These are phyloP conservation scores for Leccinum subrobustum DNA, from an alignment of 1,284 basidiomycete genomes.

Conservation along the genomic window DNA sequence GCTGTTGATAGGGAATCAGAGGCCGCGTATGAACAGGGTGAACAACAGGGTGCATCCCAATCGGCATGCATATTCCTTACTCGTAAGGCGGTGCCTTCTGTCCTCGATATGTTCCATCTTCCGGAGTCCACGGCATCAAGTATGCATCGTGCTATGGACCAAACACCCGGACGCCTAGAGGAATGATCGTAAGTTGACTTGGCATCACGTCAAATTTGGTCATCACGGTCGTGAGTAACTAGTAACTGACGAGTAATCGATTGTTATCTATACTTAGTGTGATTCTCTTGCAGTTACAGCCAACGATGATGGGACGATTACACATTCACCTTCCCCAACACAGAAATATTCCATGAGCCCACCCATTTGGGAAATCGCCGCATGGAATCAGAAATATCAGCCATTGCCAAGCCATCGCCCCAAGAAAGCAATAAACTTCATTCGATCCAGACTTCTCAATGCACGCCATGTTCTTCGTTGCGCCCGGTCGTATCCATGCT, in stretches of 20 bases:
- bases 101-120: slow-evolving; percentile 49
- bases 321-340: neutral
- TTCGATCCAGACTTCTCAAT: neutral
- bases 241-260: slow-evolving; percentile 12
- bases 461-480: neutral
- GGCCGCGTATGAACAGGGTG: neutral
- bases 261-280: slow-evolving; percentile 10
- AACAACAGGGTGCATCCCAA: neutral
- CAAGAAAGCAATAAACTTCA: neutral
- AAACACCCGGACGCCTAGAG: slow-evolving; percentile 38
- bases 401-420: neutral
- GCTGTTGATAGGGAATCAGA: neutral
- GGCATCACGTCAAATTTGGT: neutral
- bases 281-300: neutral
- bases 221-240: slow-evolving; percentile 14
- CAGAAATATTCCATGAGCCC: neutral
- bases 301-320: slow-evolving; percentile 12
- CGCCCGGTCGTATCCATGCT: neutral
- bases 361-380: neutral
- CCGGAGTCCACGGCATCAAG: slow-evolving; percentile 47
- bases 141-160: slow-evolving; percentile 64
- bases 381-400: neutral
- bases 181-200: neutral
- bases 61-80: slow-evolving; percentile 43
- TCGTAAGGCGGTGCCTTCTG: slow-evolving; percentile 50